Conservation (phyloP, 2,329 filamentous ascomycete species). For the Elsinoe fawcettii region DNA sequence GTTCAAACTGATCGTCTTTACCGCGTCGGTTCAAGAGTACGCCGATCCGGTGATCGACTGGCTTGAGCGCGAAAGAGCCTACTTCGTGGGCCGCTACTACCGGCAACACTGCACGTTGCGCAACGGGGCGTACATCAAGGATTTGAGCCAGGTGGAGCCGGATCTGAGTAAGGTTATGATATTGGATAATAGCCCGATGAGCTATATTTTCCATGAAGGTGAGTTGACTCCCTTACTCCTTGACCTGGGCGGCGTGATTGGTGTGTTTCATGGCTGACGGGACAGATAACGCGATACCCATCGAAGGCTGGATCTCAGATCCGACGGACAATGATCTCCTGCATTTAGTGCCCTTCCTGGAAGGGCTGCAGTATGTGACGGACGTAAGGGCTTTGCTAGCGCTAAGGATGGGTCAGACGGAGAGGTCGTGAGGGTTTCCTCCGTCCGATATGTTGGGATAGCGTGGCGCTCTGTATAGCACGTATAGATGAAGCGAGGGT, state of each 20-base stretch:
- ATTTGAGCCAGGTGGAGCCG: conserved; percentile 89
- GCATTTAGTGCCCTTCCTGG: conserved; percentile 83
- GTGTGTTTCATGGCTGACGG: not conserved
- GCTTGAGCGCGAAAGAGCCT: conserved; percentile 94
- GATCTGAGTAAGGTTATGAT: conserved; percentile 98
- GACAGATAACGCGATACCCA: conserved; percentile 94
- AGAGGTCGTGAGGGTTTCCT: conserved; percentile 23
- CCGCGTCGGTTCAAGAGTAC: conserved; percentile 95
- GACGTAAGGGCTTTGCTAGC: conserved; percentile 88
- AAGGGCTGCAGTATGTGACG: conserved; percentile 92
- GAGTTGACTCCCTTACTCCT: conserved; percentile 21
- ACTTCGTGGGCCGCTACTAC: conserved; percentile 89
- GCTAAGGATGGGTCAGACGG: conserved; percentile 70
- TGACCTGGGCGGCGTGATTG: not conserved
- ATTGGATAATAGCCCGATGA: conserved; percentile 94
- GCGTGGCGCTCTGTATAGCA: not conserved
- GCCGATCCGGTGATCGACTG: conserved; percentile 98
- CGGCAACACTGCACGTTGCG: conserved; percentile 94
- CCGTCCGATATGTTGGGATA: not conserved
- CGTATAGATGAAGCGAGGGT: conserved; percentile 5
- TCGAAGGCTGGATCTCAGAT: conserved; percentile 98
- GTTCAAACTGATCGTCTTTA: conserved; percentile 97
- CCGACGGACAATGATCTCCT: conserved; percentile 93
- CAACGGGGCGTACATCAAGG: conserved; percentile 96
- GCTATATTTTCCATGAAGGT: conserved; percentile 99